phyloP scores from a whole-genome alignment of 106 monocot genomes.

The Platanthera guangdongensis region DNA sequence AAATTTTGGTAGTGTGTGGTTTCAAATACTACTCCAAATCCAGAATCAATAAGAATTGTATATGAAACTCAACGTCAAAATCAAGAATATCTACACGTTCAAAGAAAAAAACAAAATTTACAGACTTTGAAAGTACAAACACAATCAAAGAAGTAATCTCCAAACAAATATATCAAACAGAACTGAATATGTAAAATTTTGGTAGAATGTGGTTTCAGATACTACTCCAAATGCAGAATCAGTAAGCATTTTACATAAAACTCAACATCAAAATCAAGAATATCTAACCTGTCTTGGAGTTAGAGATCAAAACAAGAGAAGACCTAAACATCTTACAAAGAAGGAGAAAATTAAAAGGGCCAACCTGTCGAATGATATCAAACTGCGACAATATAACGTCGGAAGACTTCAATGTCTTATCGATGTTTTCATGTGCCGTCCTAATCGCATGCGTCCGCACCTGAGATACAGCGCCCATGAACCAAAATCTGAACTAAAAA shows the following conservation, averaged over 20 bases:
- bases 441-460: conserved; percentile 58
- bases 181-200: background rate
- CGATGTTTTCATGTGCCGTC: conserved; percentile 62
- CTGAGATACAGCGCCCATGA: conserved; percentile 16
- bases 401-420: conserved; percentile 40
- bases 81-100: background rate
- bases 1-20: background rate
- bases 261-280: background rate
- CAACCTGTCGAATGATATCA: conserved; percentile 52
- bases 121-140: background rate
- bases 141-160: background rate
- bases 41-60: background rate
- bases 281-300: background rate
- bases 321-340: background rate
- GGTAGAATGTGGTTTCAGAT: too few relatives aligned
- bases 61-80: background rate
- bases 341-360: background rate
- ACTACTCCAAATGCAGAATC: background rate
- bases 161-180: background rate
- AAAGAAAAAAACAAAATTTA: background rate
- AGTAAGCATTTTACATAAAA: background rate
- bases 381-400: conserved; percentile 52
- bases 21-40: background rate
- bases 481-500: background rate
- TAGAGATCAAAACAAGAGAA: background rate